These are phyloP conservation scores for Phialophora expanda DNA, from an alignment of 2,329 filamentous ascomycete species.

Conservation along the genomic window DNA sequence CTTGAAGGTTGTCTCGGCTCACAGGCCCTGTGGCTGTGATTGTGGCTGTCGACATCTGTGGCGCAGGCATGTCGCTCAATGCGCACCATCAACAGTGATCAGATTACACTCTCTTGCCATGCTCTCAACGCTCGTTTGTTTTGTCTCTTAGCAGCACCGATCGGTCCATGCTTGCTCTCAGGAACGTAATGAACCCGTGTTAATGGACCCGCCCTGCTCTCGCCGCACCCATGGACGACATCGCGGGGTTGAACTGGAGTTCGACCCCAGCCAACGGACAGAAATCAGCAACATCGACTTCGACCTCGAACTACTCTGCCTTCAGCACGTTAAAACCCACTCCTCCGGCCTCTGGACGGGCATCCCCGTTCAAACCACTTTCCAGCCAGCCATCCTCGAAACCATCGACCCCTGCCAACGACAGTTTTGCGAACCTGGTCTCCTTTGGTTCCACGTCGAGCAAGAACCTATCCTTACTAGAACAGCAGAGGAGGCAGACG, in stretches of 20 bases:
- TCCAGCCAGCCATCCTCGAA: slow-evolving; percentile 46
- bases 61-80: slow-evolving; percentile 10
- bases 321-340: slow-evolving; percentile 48
- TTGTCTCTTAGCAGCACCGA: neutral
- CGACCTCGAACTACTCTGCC: slow-evolving; percentile 45
- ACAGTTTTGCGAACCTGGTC: slow-evolving; percentile 66
- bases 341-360: slow-evolving; percentile 49
- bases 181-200: neutral
- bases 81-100: slow-evolving; percentile 7
- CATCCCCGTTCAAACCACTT: slow-evolving; percentile 49
- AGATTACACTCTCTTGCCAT: neutral
- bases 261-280: slow-evolving; percentile 44
- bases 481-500: slow-evolving; percentile 71
- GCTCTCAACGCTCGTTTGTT: neutral
- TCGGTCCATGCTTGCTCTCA: neutral
- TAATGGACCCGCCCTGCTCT: slow-evolving; percentile 15
- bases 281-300: slow-evolving; percentile 48
- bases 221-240: slow-evolving; percentile 51
- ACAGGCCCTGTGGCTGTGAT: slow-evolving; percentile 14
- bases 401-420: slow-evolving; percentile 50
- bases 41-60: slow-evolving; percentile 9
- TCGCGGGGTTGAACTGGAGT: slow-evolving; percentile 54
- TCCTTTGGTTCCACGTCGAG: slow-evolving; percentile 62
- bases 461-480: slow-evolving; percentile 71
- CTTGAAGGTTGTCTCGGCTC: neutral